These are phyloP conservation scores for Mucor circinelloides DNA, from an alignment of 371 early-diverging fungal genomes.

Conservation along the genomic window DNA sequence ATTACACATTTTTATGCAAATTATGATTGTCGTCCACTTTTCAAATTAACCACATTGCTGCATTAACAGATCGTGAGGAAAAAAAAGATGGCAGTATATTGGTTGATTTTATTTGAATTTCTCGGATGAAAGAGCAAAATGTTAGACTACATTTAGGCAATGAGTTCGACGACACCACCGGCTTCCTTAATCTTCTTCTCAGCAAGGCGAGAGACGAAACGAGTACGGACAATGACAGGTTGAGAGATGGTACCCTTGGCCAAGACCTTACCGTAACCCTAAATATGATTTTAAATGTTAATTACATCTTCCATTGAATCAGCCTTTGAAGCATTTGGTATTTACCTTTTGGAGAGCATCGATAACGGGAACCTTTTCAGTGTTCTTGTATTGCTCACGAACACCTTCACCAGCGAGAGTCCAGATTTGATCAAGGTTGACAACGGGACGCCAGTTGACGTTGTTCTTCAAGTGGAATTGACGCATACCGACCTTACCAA, in stretches of 20 bases:
- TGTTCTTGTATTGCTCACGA: too few species aligned
- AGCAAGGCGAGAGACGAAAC: conserved; percentile 92
- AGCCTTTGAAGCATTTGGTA: neutral
- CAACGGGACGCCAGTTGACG: too few species aligned
- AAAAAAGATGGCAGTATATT: too few species aligned
- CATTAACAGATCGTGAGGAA: too few species aligned
- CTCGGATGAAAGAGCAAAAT: neutral
- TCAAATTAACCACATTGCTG: neutral
- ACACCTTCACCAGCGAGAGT: too few species aligned
- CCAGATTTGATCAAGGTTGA: too few species aligned
- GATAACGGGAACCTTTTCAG: too few species aligned
- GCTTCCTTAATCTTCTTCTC: conserved; percentile 98
- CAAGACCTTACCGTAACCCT: conserved; percentile 97
- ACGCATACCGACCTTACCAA: too few species aligned
- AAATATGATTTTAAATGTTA: neutral
- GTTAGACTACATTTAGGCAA: conserved; percentile 14
- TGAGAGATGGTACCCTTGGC: conserved; percentile 94
- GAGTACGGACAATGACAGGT: conserved; percentile 98
- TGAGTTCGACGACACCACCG: conserved; percentile 81
- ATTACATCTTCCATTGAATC: neutral
- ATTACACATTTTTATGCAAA: neutral
- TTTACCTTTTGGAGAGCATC: conserved; percentile 91
- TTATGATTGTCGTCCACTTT: too few species aligned
- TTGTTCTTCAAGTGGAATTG: too few species aligned
- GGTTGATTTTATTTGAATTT: neutral